Evolutionary conservation across 2,329 filamentous ascomycete genomes (phyloP), one percentile per base, ranked within the genome.

Genomic region (Aspergillus brasiliensis): DNA sequence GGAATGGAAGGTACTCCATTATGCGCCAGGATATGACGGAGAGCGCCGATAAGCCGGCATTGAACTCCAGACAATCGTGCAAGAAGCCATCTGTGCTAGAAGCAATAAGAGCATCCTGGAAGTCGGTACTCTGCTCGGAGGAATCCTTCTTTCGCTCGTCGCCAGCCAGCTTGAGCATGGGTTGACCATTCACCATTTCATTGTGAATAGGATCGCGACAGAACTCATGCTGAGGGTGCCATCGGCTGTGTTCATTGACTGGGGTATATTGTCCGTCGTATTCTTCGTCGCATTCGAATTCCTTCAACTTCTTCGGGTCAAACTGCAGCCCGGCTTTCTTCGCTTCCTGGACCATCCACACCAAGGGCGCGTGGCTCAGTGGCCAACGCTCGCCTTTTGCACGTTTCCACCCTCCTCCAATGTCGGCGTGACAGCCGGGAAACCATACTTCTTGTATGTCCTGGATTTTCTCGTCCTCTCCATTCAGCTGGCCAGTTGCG

Each of bases 1-100:
- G 84, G 76, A 94, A 93, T 0, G 91, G 91, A 23, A 94, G 79
- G 71, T 89, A 92, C 69, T 94, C 91, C 90, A 94, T 91, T 21
- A 91, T 72, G 37, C 87, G 89, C 91, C 91, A 94, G 2, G 82
- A 83, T 0, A 88, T 66, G 0, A 91, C 89, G 0, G 86, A 84
- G 3, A 78, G 57, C 23, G 64, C 62, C 0, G 81, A 73, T 3
- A 90, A 78, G 0, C 90, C 90, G 11, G 85, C 83, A 11, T 82
- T 81, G 67, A 86, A 91, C 51, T 83, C 77, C 0, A 93, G 82
- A 3, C 88, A 91, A 72, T 93, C 91, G 70, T 94, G 90, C 44
- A 92, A 84, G 25, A 77, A 71, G 10, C 83, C 83, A 49, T 77
- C 69, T 0, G 77, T 82, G 48, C 78, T 80, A 10, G 89, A 87